Conservation (phyloP, 179 eudicot species). For the Corrigiola litoralis region DNA sequence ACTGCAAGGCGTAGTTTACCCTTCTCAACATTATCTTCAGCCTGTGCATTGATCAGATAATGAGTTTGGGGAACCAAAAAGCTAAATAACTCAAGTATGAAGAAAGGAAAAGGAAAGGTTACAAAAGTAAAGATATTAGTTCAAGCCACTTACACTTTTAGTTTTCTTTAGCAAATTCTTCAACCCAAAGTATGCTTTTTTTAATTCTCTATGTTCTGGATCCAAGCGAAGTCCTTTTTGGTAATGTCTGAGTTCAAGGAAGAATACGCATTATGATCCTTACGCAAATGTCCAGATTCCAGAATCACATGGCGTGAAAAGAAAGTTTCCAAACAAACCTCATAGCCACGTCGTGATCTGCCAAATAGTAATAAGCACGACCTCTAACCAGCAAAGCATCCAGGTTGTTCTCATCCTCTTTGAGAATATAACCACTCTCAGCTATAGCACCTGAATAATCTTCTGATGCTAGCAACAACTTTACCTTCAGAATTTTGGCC, state of each 20-base stretch:
- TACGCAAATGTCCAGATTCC: neutral
- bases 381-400: constrained; percentile 85
- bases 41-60: constrained; percentile 37
- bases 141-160: constrained; percentile 47
- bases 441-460: constrained; percentile 75
- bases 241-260: constrained; percentile 57
- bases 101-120: neutral
- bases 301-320: neutral
- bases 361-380: constrained; percentile 82
- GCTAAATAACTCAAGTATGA: neutral
- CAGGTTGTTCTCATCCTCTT: constrained; percentile 79
- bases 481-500: constrained; percentile 80
- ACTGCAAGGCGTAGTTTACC: constrained; percentile 85
- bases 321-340: constrained; percentile 42
- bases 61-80: neutral
- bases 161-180: constrained; percentile 88
- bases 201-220: constrained; percentile 87
- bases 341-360: constrained; percentile 86
- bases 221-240: constrained; percentile 92
- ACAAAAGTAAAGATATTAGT: neutral
- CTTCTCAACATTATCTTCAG: constrained; percentile 72
- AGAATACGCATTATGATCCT: neutral
- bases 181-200: constrained; percentile 91
- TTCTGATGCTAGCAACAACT: constrained; percentile 56
- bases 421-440: constrained; percentile 75